Evolutionary conservation across 1,284 basidiomycete genomes (phyloP).

Genomic region (Anthracocystis panici-leucophaei): DNA sequence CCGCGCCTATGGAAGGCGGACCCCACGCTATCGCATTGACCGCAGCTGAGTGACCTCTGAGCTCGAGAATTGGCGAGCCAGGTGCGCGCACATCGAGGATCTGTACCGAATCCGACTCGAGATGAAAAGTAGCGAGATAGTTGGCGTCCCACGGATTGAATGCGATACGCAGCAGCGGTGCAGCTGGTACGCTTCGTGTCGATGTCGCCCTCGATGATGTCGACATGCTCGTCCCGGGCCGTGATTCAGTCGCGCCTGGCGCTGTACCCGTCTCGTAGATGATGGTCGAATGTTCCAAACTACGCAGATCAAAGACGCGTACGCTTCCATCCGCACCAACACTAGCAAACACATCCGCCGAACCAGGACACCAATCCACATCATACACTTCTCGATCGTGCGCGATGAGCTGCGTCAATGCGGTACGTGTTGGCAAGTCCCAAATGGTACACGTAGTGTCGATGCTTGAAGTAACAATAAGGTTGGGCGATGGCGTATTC

Average conservation of each 20-base stretch:
- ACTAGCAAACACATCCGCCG: slow-evolving; percentile 96
- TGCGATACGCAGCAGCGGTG: slow-evolving; percentile 67
- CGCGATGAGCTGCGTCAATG: slow-evolving; percentile 87
- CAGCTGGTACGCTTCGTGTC: slow-evolving; percentile 40
- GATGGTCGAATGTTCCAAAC: slow-evolving; percentile 97
- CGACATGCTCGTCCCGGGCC: slow-evolving; percentile 55
- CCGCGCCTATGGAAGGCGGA: slow-evolving; percentile 58
- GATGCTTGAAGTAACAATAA: slow-evolving; percentile 75
- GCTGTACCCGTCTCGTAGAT: slow-evolving; percentile 79
- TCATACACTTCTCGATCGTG: slow-evolving; percentile 99
- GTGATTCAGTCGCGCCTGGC: slow-evolving; percentile 43
- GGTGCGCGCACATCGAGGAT: slow-evolving; percentile 69
- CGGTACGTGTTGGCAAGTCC: slow-evolving; percentile 96
- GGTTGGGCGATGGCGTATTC: slow-evolving; percentile 68
- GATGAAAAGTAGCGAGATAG: slow-evolving; percentile 69
- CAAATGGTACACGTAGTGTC: slow-evolving; percentile 73
- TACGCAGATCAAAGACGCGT: slow-evolving; percentile 94
- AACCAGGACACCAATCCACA: slow-evolving; percentile 97
- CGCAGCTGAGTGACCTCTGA: slow-evolving; percentile 63
- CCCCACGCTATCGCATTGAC: slow-evolving; percentile 69
- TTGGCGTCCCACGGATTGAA: slow-evolving; percentile 70
- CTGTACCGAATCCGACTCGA: slow-evolving; percentile 67
- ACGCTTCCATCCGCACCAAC: slow-evolving; percentile 97
- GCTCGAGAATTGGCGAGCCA: slow-evolving; percentile 66
- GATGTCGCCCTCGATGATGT: slow-evolving; percentile 41